Evolutionary conservation across 805 yeast species (phyloP), one percentile per base, ranked within the genome.

Genomic region (Starmerella bombi): DNA sequence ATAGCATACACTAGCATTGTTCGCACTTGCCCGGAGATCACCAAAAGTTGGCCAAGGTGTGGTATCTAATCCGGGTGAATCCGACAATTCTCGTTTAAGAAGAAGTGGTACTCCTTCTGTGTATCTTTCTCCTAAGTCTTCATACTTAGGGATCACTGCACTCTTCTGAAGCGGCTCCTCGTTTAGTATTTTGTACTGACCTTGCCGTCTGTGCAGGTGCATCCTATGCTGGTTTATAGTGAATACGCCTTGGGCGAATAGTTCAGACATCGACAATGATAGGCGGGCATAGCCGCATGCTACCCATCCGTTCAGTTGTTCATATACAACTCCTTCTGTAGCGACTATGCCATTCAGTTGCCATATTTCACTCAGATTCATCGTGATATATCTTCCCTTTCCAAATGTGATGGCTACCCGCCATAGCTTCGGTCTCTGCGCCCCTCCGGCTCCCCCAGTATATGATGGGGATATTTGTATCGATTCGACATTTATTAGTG

Each of bases 21-120:
- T 48, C 51, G 34, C 49, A 39, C 32, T 51, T 48, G 28, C 46
- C 52, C n/a, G 48, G 44, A 34, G 46, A 51, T 7, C 38, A 28
- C 28, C 8, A 28, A 28, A 28, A 12, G 17, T 28, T 12, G 31
- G 31, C 31, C 17, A 28, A 12, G 17, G 12, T 8, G 27, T 8
- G 12, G 10, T 23, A 8, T 23, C 10, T 8, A 8, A 7, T 7
- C 10, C 12, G 27, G 27, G 27, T 23, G 27, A 8, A 23, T 23
- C 27, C 7, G 27, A 7, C 7, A 8, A 23, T 23, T 23, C 27
- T 23, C 27, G 27, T 12, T 12, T 23, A 7, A 23, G 7, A 23
- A 23, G 27, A 23, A 7, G 7, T 12, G 27, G 27, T 8, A 23
- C 7, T 23, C n/a, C n/a, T n/a, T n/a, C n/a, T n/a, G n/a, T n/a